Evolutionary conservation across 306 rosid species (phyloP), one percentile per base, ranked within the genome.

Genomic region (Citrullus amarus): DNA sequence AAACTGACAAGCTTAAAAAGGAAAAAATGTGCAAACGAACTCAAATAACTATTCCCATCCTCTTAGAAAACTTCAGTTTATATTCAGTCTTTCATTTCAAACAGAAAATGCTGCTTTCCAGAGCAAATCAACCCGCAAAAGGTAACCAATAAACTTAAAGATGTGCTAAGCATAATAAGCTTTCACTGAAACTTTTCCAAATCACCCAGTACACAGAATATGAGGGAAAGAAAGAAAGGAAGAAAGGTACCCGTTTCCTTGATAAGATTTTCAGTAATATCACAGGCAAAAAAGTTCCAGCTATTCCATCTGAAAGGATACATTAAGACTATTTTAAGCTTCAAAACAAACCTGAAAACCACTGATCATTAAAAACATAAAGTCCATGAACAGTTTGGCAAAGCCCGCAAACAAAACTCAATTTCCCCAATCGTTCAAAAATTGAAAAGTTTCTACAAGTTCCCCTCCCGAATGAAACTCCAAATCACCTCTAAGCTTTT

Each of bases 201-300:
- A 69, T 43, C 55, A 44, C 2, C 3, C 55, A 69, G 4, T 43
- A 20, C 10, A 28, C 75, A 20, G 30, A 66, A 4, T 44, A 53
- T 20, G 54, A 48, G 54, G 5, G 16, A 13, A 48, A 68, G 54
- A 68, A 68, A 14, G 32, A 11, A 55, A 34, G 28, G 41, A 76
- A 81, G 78, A 83, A 53, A 8, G 25, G 51, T 75, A 95, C 99
- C 99, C 6, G 92, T 89, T 91, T 95, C 97, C 89, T 83, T 92
- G 78, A 95, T 89, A 63, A 91, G 88, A 0, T 89, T 87, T 85
- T 95, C 99, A 81, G 86, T 90, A 70, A 95, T 92, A 78, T 92
- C 84, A 90, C 99, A 95, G 54, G 97, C 97, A 79, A 91, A 95
- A 87, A 95, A 95, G 85, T 95, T 95, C 99, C 99, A 95, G 89